Conservation (phyloP, 2,329 filamentous ascomycete genomes). For the Paecilomyces variotii region DNA sequence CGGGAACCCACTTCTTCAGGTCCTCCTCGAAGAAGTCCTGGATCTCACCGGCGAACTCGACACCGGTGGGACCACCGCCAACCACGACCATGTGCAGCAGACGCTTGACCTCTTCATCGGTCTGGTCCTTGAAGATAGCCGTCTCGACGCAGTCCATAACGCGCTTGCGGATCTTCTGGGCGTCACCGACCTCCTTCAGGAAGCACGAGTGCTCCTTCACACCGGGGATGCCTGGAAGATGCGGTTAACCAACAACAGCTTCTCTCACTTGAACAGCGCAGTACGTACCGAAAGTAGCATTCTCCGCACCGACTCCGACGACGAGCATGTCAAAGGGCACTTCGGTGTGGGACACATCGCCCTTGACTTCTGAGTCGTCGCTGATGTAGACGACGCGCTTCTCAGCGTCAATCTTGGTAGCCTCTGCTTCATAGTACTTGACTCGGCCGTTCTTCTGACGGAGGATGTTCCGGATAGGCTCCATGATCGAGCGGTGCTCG, state of each 20-base stretch:
- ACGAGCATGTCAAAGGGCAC: slow-evolving; percentile 98
- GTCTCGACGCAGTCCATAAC: slow-evolving; percentile 99
- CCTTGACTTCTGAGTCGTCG: slow-evolving; percentile 90
- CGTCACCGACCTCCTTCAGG: slow-evolving; percentile 95
- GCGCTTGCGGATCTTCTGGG: slow-evolving; percentile 91
- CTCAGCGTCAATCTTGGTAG: slow-evolving; percentile 88
- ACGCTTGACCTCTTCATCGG: slow-evolving; percentile 77
- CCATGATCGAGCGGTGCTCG: slow-evolving; percentile 99
- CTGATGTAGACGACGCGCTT: slow-evolving; percentile 81
- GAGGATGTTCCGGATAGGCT: slow-evolving; percentile 91
- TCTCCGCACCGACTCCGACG: slow-evolving; percentile 93
- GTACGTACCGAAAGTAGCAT: slow-evolving; percentile 79
- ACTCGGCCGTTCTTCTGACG: slow-evolving; percentile 89
- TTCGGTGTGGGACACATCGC: slow-evolving; percentile 70
- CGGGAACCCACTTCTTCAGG: slow-evolving; percentile 94
- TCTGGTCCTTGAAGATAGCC: slow-evolving; percentile 95
- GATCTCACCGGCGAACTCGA: slow-evolving; percentile 96
- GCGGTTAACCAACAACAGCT: slow-evolving; percentile 5
- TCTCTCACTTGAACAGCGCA: not conserved
- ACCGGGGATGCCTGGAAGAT: slow-evolving; percentile 63
- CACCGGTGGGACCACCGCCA: slow-evolving; percentile 88
- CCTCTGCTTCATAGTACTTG: slow-evolving; percentile 97
- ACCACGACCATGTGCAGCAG: slow-evolving; percentile 97
- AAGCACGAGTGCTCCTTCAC: slow-evolving; percentile 95
- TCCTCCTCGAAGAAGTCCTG: slow-evolving; percentile 99